phyloP scores from a whole-genome alignment of 345 rosid genomes.

The Eucalyptus regnans region DNA sequence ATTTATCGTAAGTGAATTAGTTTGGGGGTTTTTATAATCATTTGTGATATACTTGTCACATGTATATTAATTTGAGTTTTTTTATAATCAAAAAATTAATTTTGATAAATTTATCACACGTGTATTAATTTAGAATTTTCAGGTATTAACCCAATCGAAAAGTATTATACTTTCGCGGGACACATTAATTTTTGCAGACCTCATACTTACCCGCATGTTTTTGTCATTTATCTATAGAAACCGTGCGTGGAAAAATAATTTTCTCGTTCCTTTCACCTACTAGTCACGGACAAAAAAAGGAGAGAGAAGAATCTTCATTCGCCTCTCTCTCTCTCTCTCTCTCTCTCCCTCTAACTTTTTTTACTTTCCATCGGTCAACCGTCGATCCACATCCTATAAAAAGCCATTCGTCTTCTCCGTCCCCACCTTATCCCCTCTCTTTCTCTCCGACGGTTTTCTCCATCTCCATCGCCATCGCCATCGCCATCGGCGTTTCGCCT shows the following conservation, averaged over 20 bases:
- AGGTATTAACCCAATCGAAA: no score
- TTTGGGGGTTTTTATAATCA: rapidly evolving
- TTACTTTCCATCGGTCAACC: neutral
- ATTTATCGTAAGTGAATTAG: no score
- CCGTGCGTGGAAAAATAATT: neutral
- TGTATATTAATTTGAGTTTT: no score
- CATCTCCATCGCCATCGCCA: neutral
- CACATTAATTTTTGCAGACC: no score
- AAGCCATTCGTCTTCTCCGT: rapidly evolving
- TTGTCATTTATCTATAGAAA: neutral
- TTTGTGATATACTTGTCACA: no score
- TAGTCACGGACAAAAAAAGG: neutral
- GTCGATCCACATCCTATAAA: neutral
- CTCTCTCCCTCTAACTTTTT: neutral
- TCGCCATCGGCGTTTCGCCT: neutral
- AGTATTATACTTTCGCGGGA: no score
- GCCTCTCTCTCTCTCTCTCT: neutral
- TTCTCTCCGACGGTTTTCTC: neutral
- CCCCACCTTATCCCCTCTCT: neutral
- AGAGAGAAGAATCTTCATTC: neutral
- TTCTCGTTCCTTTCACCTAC: neutral
- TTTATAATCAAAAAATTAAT: no score
- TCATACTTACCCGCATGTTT: no score
- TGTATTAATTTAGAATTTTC: rapidly evolving
- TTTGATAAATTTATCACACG: no score